A percentile compares a stretch with the other conserved stretches of the same genome.
Conservation (phyloP, 2,329 filamentous ascomycete species). For the Calonectria ilicicola region DNA sequence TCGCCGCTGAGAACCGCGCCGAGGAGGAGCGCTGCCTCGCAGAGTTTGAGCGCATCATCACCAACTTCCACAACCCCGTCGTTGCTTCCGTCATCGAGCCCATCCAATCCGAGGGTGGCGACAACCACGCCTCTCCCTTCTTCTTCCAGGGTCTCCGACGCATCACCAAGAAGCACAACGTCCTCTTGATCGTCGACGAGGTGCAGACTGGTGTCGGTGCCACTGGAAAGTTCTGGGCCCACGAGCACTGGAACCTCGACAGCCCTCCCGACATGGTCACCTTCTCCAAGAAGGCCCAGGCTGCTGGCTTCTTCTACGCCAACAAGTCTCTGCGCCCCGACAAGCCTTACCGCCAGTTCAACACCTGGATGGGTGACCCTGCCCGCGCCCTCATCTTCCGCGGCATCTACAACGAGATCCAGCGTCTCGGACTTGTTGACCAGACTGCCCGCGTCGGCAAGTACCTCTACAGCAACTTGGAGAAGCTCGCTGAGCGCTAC, state of each 20-base stretch:
- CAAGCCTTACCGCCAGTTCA: conserved; percentile 95
- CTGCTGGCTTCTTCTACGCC: conserved; percentile 88
- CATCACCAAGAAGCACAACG: conserved; percentile 78
- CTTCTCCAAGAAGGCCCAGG: conserved; percentile 90
- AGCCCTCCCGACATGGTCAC: conserved; percentile 92
- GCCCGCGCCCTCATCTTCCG: conserved; percentile 85
- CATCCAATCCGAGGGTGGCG: conserved; percentile 90
- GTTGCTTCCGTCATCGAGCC: conserved; percentile 87
- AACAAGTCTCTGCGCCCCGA: conserved; percentile 89
- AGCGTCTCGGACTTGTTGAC: conserved; percentile 78
- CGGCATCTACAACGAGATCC: conserved; percentile 83
- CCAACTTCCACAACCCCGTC: conserved; percentile 80
- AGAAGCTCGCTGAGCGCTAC: conserved; percentile 74
- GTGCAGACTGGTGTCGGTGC: conserved; percentile 93
- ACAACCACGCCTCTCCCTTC: conserved; percentile 88
- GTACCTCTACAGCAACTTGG: conserved; percentile 79
- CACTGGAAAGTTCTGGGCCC: conserved; percentile 94
- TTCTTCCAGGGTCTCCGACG: conserved; percentile 88
- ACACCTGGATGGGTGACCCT: conserved; percentile 96
- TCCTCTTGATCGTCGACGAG: conserved; percentile 87
- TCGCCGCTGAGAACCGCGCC: conserved; percentile 80
- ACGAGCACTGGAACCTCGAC: conserved; percentile 89
- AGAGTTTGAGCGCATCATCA: conserved; percentile 84
- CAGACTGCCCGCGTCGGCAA: conserved; percentile 81
- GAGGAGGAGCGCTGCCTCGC: conserved; percentile 84